These are phyloP conservation scores for Brassica cretica DNA, from an alignment of 345 rosid genomes.

Conservation along the genomic window DNA sequence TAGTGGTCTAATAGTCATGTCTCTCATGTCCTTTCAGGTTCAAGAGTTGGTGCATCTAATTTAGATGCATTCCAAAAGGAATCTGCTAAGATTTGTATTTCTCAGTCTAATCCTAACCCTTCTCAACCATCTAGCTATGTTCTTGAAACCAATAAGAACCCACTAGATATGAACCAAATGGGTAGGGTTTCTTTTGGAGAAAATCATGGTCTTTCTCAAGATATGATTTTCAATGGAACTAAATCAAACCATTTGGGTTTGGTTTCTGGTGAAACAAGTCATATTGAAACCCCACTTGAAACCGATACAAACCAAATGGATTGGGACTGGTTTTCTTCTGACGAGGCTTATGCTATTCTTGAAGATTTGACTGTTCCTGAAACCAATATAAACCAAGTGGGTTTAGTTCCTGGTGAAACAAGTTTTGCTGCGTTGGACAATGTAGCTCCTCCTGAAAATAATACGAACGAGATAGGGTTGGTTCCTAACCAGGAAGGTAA, in stretches of 20 bases:
- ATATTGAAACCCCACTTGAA: not conserved
- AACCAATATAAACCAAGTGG: not conserved
- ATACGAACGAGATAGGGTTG: not conserved
- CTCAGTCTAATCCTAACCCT: not conserved
- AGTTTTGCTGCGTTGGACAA: not conserved
- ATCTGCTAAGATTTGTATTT: not conserved
- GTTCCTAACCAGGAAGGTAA: not conserved
- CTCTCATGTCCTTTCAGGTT: not conserved
- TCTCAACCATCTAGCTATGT: not conserved
- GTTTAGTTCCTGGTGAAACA: not conserved
- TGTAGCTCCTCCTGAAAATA: not conserved
- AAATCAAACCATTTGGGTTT: not conserved
- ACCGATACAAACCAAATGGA: not conserved
- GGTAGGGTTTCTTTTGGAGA: not conserved
- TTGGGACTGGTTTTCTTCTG: not conserved
- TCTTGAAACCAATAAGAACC: not conserved
- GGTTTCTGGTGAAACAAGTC: not conserved
- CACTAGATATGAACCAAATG: not conserved
- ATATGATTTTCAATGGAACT: not conserved
- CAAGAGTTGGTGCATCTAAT: not conserved
- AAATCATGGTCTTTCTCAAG: not conserved
- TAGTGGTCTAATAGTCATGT: conserved; percentile 2
- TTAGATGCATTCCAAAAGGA: not conserved
- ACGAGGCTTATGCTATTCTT: not conserved
- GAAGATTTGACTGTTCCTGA: not conserved